Conservation (phyloP, 306 rosid species). For the Malus domestica region DNA sequence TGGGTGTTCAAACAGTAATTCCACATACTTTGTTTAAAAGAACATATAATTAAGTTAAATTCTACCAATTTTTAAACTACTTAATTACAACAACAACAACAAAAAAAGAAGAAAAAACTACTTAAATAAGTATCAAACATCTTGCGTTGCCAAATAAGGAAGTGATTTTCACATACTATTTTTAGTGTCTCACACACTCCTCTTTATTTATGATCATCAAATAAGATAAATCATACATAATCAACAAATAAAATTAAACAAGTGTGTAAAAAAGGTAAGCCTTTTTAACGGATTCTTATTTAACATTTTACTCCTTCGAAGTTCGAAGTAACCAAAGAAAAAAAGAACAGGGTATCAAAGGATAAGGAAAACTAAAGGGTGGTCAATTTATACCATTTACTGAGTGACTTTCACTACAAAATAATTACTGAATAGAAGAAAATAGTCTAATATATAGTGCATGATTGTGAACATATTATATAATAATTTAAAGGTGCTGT, state of each 20-base stretch:
- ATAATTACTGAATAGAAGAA: conserved; percentile 3
- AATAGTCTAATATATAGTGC: conserved; percentile 6
- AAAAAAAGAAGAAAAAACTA: too few species aligned
- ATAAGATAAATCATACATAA: background rate
- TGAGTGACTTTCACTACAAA: background rate
- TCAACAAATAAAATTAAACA: too few species aligned
- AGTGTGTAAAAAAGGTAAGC: background rate
- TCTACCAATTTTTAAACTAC: too few species aligned
- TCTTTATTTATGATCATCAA: background rate
- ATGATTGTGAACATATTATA: conserved; percentile 23
- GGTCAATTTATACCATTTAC: conserved; percentile 14
- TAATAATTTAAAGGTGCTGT: conserved; percentile 11
- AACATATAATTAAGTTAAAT: too few species aligned
- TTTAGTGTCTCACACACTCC: background rate
- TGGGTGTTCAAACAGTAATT: background rate
- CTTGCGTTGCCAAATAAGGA: too few species aligned
- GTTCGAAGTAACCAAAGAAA: background rate
- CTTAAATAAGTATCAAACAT: too few species aligned
- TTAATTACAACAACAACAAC: too few species aligned
- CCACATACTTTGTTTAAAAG: background rate
- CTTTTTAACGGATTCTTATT: background rate
- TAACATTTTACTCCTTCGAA: background rate
- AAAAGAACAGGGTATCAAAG: background rate
- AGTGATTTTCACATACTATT: too few species aligned
- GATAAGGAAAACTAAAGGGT: background rate